phyloP scores from a whole-genome alignment of 768 basidiomycete genomes.

The Cystobasidium ongulense region DNA sequence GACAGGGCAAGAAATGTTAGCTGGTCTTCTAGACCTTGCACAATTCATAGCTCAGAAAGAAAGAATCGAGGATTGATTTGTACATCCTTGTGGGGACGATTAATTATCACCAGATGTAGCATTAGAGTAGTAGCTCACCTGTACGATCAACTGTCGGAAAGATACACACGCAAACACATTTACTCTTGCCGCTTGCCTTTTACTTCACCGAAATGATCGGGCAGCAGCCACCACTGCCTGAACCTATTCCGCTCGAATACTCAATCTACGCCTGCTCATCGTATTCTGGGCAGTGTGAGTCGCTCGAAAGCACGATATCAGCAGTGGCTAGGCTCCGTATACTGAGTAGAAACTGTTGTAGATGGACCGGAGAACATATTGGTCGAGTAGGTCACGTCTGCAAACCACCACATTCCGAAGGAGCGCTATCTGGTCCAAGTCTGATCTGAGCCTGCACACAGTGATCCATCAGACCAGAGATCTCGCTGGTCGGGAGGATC shows the following conservation, averaged over 20 bases:
- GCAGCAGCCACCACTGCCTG: constrained; percentile 2
- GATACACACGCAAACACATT: background rate
- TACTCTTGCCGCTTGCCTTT: background rate
- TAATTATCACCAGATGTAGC: background rate
- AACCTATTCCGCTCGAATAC: constrained; percentile 50
- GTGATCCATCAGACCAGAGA: constrained; percentile 13
- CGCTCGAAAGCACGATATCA: background rate
- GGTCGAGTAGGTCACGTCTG: background rate
- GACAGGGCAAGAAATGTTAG: constrained; percentile 66
- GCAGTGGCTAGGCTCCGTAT: background rate
- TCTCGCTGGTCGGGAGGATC: constrained; percentile 28
- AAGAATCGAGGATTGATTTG: constrained; percentile 13
- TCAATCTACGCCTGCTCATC: constrained; percentile 30
- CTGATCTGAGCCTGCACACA: background rate
- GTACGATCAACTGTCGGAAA: background rate
- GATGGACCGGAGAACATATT: constrained; percentile 31
- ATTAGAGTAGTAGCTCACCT: background rate
- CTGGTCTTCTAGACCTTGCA: constrained; percentile 60
- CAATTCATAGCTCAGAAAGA: constrained; percentile 52
- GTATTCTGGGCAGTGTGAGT: constrained; percentile 27
- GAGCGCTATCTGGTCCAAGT: background rate
- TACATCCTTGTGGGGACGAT: background rate
- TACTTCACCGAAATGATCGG: background rate
- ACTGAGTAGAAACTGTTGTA: background rate
- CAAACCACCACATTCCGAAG: background rate